These are phyloP conservation scores for Kalanchoe fedtschenkoi DNA, from an alignment of 164 flowering plant genomes.

Conservation along the genomic window DNA sequence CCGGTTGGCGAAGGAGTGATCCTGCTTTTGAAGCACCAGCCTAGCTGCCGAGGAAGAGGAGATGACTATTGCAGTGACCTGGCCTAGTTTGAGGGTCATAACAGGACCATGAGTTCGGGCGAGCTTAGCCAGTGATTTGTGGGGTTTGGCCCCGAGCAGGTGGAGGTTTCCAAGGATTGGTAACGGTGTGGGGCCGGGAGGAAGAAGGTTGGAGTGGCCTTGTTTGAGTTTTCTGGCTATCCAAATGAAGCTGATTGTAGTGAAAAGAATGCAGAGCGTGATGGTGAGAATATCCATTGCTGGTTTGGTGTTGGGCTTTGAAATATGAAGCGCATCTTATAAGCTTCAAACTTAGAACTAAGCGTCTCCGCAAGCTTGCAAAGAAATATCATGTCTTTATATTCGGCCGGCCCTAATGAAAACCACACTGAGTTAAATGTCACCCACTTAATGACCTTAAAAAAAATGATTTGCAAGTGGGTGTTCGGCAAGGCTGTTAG, in stretches of 20 bases:
- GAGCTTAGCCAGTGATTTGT: conserved; percentile 5
- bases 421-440: no score
- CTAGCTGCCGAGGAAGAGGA: conserved; percentile 19
- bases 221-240: not conserved
- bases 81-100: conserved; percentile 20
- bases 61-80: conserved; percentile 14
- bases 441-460: no score
- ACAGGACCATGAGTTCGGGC: conserved; percentile 17
- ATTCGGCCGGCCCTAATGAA: no score
- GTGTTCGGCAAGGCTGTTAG: no score
- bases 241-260: not conserved
- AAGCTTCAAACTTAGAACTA: no score
- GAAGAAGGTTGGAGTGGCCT: not conserved
- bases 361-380: no score
- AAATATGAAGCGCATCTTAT: no score
- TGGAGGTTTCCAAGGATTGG: conserved; percentile 6
- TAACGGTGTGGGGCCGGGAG: conserved; percentile 4
- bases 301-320: no score
- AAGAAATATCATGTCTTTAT: no score
- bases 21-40: conserved; percentile 24
- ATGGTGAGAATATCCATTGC: not conserved
- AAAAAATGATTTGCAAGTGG: no score
- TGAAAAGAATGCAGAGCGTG: not conserved
- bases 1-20: conserved; percentile 16
- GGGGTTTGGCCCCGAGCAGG: conserved; percentile 10